Evolutionary conservation across 2,329 filamentous ascomycete genomes (phyloP), one percentile per base, ranked within the genome.

Genomic region (Ophiostoma quercus): DNA sequence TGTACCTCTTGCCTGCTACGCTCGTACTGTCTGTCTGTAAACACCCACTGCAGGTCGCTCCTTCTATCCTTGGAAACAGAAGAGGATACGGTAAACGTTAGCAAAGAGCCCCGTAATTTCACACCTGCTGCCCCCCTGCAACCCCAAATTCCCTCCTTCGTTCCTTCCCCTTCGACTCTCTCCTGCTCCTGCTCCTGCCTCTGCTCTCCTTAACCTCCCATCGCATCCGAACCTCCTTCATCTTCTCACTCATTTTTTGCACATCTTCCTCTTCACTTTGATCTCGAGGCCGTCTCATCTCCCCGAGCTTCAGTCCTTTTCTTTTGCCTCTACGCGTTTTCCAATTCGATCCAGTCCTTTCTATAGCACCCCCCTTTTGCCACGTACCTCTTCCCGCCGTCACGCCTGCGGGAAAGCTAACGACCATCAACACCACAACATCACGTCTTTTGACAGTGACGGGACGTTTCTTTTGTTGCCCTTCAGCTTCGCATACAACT

Each of bases 41-140:
- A 34, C 22, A 57, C 11, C 51, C 25, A 22, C 63, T 68, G 54
- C 72, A 57, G n/a, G 62, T 68, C 60, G 67, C 37, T 67, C 67
- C n/a, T 67, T 63, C 67, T 67, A 63, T 67, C 60, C 67, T 70
- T 66, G 60, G 63, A 69, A 54, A 54, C 54, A 72, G 69, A 71
- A 73, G 70, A 71, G 71, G 71, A 69, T 71, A 74, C 72, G 67
- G 71, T 71, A 71, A 67, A 71, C 69, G 66, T 68, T 68, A 71
- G 69, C 69, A 71, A 67, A 43, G 22, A n/a, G 65, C 39, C 65
- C 65, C 69, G 70, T 67, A 72, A 71, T 73, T 73, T 72, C 70
- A 66, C 69, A 16, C 57, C 39, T 41, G 54, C 68, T 60, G 19
- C n/a, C 51, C 29, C 51, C 68, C 68, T 47, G 54, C 67, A 63